Evolutionary conservation across 805 yeast species (phyloP), one percentile per base, ranked within the genome.

Genomic region (Starmera amethionina): DNA sequence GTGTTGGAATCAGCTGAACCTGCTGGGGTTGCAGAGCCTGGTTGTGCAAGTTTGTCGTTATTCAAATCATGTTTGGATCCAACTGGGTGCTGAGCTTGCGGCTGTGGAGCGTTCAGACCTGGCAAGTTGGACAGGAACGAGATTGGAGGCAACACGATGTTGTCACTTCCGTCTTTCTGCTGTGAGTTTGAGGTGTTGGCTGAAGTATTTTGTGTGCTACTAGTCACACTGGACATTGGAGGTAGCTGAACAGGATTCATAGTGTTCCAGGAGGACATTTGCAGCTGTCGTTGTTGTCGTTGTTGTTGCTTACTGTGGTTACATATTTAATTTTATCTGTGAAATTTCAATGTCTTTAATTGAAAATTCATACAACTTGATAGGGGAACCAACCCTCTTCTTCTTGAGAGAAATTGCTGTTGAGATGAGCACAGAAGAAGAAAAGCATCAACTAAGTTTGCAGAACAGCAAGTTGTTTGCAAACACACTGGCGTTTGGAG

Each of bases 121-220:
- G 48, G 45, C 13, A 49, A 34, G 11, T 44, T 48, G 13, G 50
- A 47, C 11, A 58, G 49, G 37, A 65, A 62, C 0, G 70, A 64
- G 13, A 66, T 61, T 1, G 70, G 68, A 10, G 72, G 70, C 10
- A 66, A 47, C 27, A 22, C 27, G 27, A 22, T 22, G 27, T 22
- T 22, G 27, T 28, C 14, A 18, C 10, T n/a, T 10, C 15, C 10
- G 35, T 16, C 9, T 31, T 31, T 14, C 15, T 31, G 33, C 15
- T 31, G 33, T 22, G 8, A 25, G 30, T 12, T 6, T 34, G 25
- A 15, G 16, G 22, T 5, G 13, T 11, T 29, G 12, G 30, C 7
- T 10, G 30, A 18, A 9, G 33, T 9, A 4, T 18, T 9, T 14
- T 7, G 15, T 10, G 31, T 12, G 31, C 13, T n/a, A 2, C 14